These are phyloP conservation scores for Vitis labrusca DNA, from an alignment of 164 flowering plant species.

Conservation along the genomic window DNA sequence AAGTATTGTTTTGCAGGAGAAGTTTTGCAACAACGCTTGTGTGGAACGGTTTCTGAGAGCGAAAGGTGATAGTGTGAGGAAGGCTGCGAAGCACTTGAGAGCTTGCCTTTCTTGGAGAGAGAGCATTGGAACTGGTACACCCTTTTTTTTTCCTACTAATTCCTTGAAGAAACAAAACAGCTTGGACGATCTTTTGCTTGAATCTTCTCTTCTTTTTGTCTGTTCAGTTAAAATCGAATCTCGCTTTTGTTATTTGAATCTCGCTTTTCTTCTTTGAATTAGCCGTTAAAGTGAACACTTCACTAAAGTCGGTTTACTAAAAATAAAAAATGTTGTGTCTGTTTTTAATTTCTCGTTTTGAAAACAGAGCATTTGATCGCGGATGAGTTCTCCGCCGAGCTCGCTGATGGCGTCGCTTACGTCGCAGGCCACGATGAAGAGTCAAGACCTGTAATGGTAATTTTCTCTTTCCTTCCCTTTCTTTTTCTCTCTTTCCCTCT, in stretches of 20 bases:
- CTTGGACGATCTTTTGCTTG: conserved; percentile 1
- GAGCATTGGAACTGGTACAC: conserved; percentile 71
- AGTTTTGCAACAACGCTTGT: conserved; percentile 79
- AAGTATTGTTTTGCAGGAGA: conserved; percentile 61
- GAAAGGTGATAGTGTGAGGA: conserved; percentile 88
- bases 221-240: not conserved
- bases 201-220: conserved; percentile 17
- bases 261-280: conserved; percentile 32
- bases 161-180: not conserved
- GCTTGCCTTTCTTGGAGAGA: conserved; percentile 94
- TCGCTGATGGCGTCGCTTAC: conserved; percentile 93
- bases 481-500: not conserved
- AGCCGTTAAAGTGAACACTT: conserved; percentile 22
- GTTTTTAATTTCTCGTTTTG: not conserved
- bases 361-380: conserved; percentile 77
- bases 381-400: conserved; percentile 91
- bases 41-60: conserved; percentile 79
- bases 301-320: conserved; percentile 12
- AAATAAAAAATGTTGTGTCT: conserved; percentile 4
- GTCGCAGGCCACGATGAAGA: conserved; percentile 89
- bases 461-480: not conserved
- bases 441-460: conserved; percentile 84
- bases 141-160: not conserved
- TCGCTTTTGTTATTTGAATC: conserved; percentile 17
- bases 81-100: conserved; percentile 81